Evolutionary conservation across 2,329 filamentous ascomycete species (phyloP), one percentile per base, ranked within the genome.

Genomic region (Cryphonectria nitschkei): DNA sequence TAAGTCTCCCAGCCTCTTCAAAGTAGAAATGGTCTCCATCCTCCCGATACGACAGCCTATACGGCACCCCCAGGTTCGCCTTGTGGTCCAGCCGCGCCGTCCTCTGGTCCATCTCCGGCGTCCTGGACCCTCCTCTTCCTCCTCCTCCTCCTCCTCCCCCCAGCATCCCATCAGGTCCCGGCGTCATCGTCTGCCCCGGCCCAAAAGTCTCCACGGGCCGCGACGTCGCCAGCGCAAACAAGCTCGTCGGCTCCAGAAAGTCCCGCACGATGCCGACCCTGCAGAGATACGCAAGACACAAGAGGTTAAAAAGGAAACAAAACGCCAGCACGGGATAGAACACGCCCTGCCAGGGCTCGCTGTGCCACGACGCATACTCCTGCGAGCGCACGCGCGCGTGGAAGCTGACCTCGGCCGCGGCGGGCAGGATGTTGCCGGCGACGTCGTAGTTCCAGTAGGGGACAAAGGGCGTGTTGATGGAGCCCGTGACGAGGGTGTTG

Each of bases 211-310:
- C 7, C 11, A 9, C 8, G 2, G 83, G 81, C 67, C 81, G 82
- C 76, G 94, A 94, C 67, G 95, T 83, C 1, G 92, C 90, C 0
- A 94, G 80, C 0, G 89, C 84, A 75, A 95, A 94, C 2, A 94
- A 81, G 76, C 94, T 94, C 68, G 91, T 88, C 0, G 92, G 91
- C 76, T 95, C 92, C 0, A 90, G 92, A 76, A 92, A 94, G 80
- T 95, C 93, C 0, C 91, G 94, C 9, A 95, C 88, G 32, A 93
- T 85, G 0, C 88, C 87, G 0, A 82, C 82, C 7, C 82, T 77
- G 73, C 86, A 83, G 63, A 87, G 76, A 79, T 93, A 94, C 2
- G 82, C 76, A 0, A 93, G 81, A 70, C 91, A 92, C 54, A 90
- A 81, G 37, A 90, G 71, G 77, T 93, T 94, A 75, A 92, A 88